phyloP scores from a whole-genome alignment of 2,329 filamentous ascomycete genomes.

The Neospermospora avenae region DNA sequence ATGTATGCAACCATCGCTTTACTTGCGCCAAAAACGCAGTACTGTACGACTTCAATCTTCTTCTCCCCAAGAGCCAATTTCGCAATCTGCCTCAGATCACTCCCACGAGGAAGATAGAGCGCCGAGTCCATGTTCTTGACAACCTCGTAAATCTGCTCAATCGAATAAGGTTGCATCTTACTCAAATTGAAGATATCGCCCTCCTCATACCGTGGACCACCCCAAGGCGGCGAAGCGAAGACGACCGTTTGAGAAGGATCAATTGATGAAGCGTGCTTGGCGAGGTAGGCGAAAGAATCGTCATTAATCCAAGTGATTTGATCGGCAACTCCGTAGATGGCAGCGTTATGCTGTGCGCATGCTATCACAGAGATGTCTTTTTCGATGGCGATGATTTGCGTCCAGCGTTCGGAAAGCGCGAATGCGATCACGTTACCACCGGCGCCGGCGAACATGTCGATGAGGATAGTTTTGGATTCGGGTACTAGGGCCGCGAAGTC shows the following conservation, averaged over 20 bases:
- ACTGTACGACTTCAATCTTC: conserved; percentile 77
- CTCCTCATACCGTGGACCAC: conserved; percentile 62
- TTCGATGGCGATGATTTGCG: conserved; percentile 84
- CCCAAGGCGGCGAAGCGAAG: conserved; percentile 74
- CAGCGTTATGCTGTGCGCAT: conserved; percentile 90
- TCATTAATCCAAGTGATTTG: conserved; percentile 83
- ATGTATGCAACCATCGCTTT: conserved; percentile 72
- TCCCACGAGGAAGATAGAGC: conserved; percentile 82
- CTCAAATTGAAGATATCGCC: conserved; percentile 76
- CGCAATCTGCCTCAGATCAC: conserved; percentile 76
- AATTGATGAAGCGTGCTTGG: conserved; percentile 20
- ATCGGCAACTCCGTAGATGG: conserved; percentile 73
- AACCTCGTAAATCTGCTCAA: conserved; percentile 58
- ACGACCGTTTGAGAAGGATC: conserved; percentile 43
- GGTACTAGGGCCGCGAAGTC: conserved; percentile 55
- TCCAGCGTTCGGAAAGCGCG: conserved; percentile 75
- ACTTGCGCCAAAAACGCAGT: conserved; percentile 86
- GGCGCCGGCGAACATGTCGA: conserved; percentile 88
- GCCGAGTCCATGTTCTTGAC: conserved; percentile 62
- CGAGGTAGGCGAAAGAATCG: conserved; percentile 65
- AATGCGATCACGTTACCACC: conserved; percentile 97
- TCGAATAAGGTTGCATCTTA: conserved; percentile 84
- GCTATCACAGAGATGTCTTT: conserved; percentile 74
- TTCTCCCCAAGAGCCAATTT: conserved; percentile 45
- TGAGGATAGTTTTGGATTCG: conserved; percentile 44